Conservation (phyloP, 1,139 yeast genomes). For the Debaryomyces coudertii region DNA sequence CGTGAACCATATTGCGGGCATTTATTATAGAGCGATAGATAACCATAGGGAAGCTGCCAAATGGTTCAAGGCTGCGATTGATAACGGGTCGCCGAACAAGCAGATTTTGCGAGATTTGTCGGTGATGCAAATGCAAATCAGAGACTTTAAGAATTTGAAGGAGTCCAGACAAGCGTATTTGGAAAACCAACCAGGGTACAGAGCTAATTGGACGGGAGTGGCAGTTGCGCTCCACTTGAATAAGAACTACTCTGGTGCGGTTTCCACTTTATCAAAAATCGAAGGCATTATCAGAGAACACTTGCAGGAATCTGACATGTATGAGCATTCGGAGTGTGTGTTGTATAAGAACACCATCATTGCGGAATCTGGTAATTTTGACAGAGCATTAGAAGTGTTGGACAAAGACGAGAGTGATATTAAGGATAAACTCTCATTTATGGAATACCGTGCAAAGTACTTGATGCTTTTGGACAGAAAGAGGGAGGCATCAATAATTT, state of each 20-base stretch:
- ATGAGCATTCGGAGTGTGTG: slow-evolving; percentile 79
- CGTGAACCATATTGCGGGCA: slow-evolving; percentile 84
- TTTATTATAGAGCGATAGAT: slow-evolving; percentile 71
- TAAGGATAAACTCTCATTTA: slow-evolving; percentile 62
- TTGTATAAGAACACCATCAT: slow-evolving; percentile 73
- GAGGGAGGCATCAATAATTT: slow-evolving; percentile 69
- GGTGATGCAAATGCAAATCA: slow-evolving; percentile 73
- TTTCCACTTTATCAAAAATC: slow-evolving; percentile 70
- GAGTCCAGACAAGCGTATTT: slow-evolving; percentile 69
- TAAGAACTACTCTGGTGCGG: slow-evolving; percentile 68
- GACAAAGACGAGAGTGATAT: slow-evolving; percentile 56
- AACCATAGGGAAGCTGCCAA: slow-evolving; percentile 78
- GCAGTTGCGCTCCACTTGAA: slow-evolving; percentile 85
- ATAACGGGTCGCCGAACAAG: slow-evolving; percentile 77
- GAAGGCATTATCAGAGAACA: slow-evolving; percentile 74
- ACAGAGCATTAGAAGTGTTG: slow-evolving; percentile 65
- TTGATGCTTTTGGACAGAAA: slow-evolving; percentile 40
- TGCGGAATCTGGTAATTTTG: slow-evolving; percentile 63
- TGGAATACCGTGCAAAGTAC: slow-evolving; percentile 72
- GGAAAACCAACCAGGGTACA: slow-evolving; percentile 77
- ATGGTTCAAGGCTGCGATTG: slow-evolving; percentile 77
- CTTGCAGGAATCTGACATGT: slow-evolving; percentile 64
- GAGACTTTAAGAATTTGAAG: slow-evolving; percentile 69
- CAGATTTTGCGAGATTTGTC: slow-evolving; percentile 84
- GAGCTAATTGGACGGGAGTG: slow-evolving; percentile 90